Conservation (phyloP, 2,329 filamentous ascomycete genomes). For the Claviceps humidiphila region DNA sequence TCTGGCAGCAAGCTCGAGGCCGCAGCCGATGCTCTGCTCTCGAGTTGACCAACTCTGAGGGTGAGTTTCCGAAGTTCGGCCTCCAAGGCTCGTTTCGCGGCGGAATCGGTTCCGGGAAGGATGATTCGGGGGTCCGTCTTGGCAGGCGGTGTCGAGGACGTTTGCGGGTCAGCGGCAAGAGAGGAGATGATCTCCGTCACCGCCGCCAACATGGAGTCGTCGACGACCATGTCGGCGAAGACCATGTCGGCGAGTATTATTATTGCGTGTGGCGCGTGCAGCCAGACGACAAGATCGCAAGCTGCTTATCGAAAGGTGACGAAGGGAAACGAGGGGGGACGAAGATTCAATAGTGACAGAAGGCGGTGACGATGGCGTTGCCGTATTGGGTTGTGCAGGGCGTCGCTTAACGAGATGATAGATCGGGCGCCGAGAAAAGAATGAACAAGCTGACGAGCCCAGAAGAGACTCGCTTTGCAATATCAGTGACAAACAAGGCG, state of each 20-base stretch:
- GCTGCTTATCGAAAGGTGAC: neutral
- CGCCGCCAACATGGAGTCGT: constrained; percentile 41
- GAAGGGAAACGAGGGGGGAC: neutral
- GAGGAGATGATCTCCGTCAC: constrained; percentile 40
- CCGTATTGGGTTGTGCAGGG: neutral
- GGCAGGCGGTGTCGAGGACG: constrained; percentile 24
- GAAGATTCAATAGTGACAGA: neutral
- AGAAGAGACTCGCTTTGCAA: neutral
- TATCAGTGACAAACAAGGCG: neutral
- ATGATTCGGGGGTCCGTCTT: constrained; percentile 40
- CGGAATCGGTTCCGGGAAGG: constrained; percentile 63
- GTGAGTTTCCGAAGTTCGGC: constrained; percentile 69
- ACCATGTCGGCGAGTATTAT: constrained; percentile 23
- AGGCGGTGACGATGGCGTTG: constrained; percentile 1
- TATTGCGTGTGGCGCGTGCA: neutral
- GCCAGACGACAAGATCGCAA: neutral
- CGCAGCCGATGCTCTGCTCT: constrained; percentile 57
- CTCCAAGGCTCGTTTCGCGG: constrained; percentile 69
- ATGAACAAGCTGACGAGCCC: neutral
- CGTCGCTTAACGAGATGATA: neutral
- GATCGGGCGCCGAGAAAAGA: neutral
- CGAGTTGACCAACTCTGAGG: constrained; percentile 66
- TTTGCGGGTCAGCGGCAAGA: constrained; percentile 32
- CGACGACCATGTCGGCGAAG: constrained; percentile 27
- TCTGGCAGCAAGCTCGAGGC: constrained; percentile 54